Base-by-base conservation (phyloP, 495 filamentous ascomycete genomes). In the Physcia stellaris region DNA sequence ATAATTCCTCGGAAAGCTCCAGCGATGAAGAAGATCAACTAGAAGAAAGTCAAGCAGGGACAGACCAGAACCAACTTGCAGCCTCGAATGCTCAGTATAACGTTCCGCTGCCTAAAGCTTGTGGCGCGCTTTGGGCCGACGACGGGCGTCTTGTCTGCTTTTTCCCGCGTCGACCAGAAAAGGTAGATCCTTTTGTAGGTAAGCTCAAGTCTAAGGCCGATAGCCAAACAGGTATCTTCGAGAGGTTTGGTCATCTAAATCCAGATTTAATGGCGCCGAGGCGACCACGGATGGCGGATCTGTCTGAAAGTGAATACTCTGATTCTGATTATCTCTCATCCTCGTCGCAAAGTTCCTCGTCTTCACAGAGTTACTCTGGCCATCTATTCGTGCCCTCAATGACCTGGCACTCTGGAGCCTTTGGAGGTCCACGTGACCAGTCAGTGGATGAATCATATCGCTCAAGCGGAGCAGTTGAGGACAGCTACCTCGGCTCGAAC, bases 111-210 rank as follows among this genome's bases (percentile, higher is more conserved):
- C 82, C 81, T 4, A 75, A 75, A 47, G 68, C 59, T 16, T 92
- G 83, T 52, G 82, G 85, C 32, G 80, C 80, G 10, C 62, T 74
- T 11, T 94, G 86, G 64, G 75, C 83, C 12, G 70, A 74, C 33
- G 73, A 83, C 48, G 87, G 87, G 17, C 73, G 72, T 32, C 66
- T 95, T 6, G 73, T 87, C 16, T 92, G 86, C 60, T 92, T 88
- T 48, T 92, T 93, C 49, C 82, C 81, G 2, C 77, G 80, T 6
- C 86, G 83, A 53, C 77, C 80, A n/a, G n/a, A n/a, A n/a, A n/a
- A n/a, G n/a, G n/a, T n/a, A n/a, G n/a, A n/a, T n/a, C n/a, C n/a
- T n/a, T n/a, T n/a, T n/a, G n/a, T n/a, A n/a, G n/a, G n/a, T n/a
- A n/a, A n/a, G n/a, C n/a, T n/a, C n/a, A n/a, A n/a, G n/a, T n/a